Base-by-base conservation (phyloP, 2,329 filamentous ascomycete species). In the Paraphaeosphaeria sporulosa region DNA sequence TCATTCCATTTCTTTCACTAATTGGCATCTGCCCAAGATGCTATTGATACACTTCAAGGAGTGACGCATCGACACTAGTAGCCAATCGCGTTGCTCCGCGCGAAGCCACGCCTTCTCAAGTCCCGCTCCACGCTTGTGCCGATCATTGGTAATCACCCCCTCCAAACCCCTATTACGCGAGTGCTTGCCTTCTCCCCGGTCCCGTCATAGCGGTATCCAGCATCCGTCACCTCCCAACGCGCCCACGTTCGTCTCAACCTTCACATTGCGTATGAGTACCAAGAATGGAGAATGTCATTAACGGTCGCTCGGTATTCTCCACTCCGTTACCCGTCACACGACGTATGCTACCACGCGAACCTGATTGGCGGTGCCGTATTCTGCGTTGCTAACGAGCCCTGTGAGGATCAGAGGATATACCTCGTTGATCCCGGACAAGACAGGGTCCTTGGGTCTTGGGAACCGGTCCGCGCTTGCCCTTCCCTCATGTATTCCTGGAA, bases 131-230 rank as follows among this genome's bases (percentile, higher is more conserved):
- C 42, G 19, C 42, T 44, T 44, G 19, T 32, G 34, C 36, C 49
- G 21, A 40, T 52, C 49, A 13, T 52, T 52, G 21, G 40, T 42
- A 52, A 52, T 52, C 34, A 19, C 42, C 12, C 42, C 8, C n/a
- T 23, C 34, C 25, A 27, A 52, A 25, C 3, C 19, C 23, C 34
- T 32, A 25, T 19, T 51, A 13, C 48, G n/a, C 32, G 48, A 51
- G 32, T n/a, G n/a, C 48, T 13, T n/a, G 19, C 30, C 19, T n/a
- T 25, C 17, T 15, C 34, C 34, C 8, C 34, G 19, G 23, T 25
- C 17, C 48, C 48, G 30, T 50, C 48, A 50, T 23, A n/a, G 6
- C 48, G 48, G 48, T 50, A 32, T 2, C 2, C 2, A 32, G n/a
- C 32, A 30, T 27, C 27, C 47, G 3, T 49, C 15, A 32, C 25